Conservation (phyloP, 2,329 filamentous ascomycete genomes). For the Venturia effusa region DNA sequence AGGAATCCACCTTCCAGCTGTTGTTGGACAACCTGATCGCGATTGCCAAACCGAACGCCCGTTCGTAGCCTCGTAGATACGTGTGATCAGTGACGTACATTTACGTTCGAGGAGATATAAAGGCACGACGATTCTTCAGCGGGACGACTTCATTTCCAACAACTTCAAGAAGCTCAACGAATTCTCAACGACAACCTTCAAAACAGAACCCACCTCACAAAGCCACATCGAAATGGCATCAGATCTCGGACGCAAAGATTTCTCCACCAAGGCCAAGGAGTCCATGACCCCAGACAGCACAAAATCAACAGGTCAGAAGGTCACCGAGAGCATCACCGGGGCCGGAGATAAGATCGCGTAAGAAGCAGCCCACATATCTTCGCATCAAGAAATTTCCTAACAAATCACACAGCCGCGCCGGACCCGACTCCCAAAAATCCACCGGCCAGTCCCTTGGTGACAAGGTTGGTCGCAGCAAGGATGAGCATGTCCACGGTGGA, state of each 20-base stretch:
- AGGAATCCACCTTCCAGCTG: too few relatives aligned
- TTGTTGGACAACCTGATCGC: not conserved
- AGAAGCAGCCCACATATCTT: constrained; percentile 20
- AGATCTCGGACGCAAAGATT: constrained; percentile 52
- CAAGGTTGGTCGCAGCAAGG: constrained; percentile 29
- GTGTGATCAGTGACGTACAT: not conserved
- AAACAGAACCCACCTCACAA: not conserved
- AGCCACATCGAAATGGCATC: constrained; percentile 39
- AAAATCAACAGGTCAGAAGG: constrained; percentile 51
- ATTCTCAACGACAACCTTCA: not conserved
- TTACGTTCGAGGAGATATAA: not conserved
- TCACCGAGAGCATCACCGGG: constrained; percentile 46
- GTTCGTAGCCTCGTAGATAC: not conserved
- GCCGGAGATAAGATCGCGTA: constrained; percentile 44
- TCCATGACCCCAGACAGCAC: constrained; percentile 45
- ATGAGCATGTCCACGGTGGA: constrained; percentile 26
- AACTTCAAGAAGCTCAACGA: not conserved
- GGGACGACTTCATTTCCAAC: too few relatives aligned
- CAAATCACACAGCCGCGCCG: constrained; percentile 28
- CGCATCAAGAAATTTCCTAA: constrained; percentile 13
- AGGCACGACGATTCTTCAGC: not conserved
- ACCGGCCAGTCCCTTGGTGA: constrained; percentile 37
- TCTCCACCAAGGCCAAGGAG: constrained; percentile 46
- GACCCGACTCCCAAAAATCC: constrained; percentile 46
- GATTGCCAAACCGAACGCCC: not conserved